A percentile compares a stretch with the other conserved stretches of the same genome.
Evolutionary conservation across 768 basidiomycete species (phyloP).

Genomic region (Galerina sulciceps): DNA sequence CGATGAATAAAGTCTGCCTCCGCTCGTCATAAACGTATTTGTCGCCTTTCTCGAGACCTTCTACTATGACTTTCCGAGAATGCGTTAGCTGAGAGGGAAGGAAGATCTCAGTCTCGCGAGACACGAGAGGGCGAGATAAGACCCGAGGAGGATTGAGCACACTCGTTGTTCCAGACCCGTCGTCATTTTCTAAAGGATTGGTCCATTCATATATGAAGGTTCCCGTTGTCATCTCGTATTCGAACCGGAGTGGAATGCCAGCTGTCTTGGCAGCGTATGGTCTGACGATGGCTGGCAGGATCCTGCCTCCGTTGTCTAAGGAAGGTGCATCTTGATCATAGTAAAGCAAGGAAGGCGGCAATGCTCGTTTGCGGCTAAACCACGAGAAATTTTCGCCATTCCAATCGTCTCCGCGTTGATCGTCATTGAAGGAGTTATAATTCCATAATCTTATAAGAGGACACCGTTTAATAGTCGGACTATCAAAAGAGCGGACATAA

Average conservation of each 20-base stretch:
- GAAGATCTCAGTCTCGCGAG: slow-evolving; percentile 85
- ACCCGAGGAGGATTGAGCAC: slow-evolving; percentile 42
- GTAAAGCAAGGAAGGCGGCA: slow-evolving; percentile 57
- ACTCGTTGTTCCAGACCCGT: slow-evolving; percentile 6
- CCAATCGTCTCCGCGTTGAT: slow-evolving; percentile 84
- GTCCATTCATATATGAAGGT: slow-evolving; percentile 70
- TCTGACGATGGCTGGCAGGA: slow-evolving; percentile 79
- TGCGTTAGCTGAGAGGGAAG: slow-evolving; percentile 66
- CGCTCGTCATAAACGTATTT: slow-evolving; percentile 61
- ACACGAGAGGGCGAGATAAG: slow-evolving; percentile 42
- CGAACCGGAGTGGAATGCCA: slow-evolving; percentile 75
- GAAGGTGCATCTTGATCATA: slow-evolving; percentile 66
- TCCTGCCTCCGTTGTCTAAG: slow-evolving; percentile 82
- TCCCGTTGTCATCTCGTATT: slow-evolving; percentile 81
- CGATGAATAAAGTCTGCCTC: slow-evolving; percentile 78
- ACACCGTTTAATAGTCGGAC: neutral
- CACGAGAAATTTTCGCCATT: slow-evolving; percentile 98
- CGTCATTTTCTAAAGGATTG: slow-evolving; percentile 31
- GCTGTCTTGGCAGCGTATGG: slow-evolving; percentile 93
- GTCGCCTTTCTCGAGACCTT: slow-evolving; percentile 56
- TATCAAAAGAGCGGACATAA: slow-evolving; percentile 15
- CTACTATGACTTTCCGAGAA: slow-evolving; percentile 59
- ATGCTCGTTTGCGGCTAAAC: slow-evolving; percentile 71
- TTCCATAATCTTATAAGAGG: slow-evolving; percentile 76
- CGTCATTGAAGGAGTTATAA: slow-evolving; percentile 88